Evolutionary conservation across 1,284 basidiomycete species (phyloP).

Genomic region (Phellopilus nigrolimitatus): DNA sequence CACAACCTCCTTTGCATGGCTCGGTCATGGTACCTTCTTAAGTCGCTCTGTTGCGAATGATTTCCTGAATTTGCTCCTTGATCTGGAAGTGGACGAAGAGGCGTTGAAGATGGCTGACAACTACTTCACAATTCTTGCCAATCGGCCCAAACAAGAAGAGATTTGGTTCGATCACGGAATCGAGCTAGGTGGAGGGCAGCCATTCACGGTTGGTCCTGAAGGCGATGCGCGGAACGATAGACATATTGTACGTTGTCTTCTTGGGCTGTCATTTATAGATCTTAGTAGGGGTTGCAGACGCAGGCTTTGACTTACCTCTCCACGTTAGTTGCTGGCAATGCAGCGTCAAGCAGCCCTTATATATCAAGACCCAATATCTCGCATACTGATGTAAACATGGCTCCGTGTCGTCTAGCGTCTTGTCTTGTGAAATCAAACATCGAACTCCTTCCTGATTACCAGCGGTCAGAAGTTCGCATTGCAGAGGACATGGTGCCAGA

Average conservation of each 20-base stretch:
- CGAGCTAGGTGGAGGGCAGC: constrained; percentile 51
- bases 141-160: constrained; percentile 36
- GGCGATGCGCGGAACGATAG: constrained; percentile 52
- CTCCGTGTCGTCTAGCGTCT: constrained; percentile 41
- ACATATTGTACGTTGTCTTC: constrained; percentile 47
- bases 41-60: constrained; percentile 37
- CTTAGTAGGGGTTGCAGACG: constrained; percentile 2
- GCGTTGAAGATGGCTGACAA: constrained; percentile 67
- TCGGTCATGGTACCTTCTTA: constrained; percentile 59
- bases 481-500: not conserved
- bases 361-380: constrained; percentile 11
- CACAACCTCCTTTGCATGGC: constrained; percentile 60
- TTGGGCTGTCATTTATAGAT: not conserved
- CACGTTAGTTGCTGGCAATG: constrained; percentile 9
- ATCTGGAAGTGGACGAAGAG: constrained; percentile 41
- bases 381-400: constrained; percentile 12
- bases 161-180: constrained; percentile 61
- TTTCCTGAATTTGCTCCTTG: constrained; percentile 46
- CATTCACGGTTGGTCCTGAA: constrained; percentile 58
- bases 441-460: constrained; percentile 30
- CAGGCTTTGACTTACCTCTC: constrained; percentile 11
- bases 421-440: constrained; percentile 57
- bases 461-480: not conserved
- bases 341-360: constrained; percentile 21
- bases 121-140: constrained; percentile 58